phyloP scores from a whole-genome alignment of 2,329 filamentous ascomycete species.

The Fragosphaeria purpurea region DNA sequence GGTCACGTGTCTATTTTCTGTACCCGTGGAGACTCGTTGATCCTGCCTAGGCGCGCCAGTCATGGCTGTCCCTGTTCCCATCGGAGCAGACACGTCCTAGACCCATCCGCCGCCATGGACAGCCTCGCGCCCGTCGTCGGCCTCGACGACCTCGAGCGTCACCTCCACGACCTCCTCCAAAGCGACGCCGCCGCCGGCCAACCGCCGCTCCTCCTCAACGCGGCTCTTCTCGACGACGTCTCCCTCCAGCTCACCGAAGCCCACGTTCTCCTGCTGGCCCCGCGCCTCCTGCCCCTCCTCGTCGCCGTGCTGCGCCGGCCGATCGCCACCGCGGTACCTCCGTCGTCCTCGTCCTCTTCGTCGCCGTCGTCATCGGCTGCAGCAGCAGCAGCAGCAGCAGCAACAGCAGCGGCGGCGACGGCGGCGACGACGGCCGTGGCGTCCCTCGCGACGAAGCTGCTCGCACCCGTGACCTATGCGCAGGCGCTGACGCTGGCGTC shows the following conservation, averaged over 20 bases:
- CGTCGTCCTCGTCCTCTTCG: no score
- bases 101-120: no score
- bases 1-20: no score
- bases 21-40: no score
- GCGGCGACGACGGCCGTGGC: constrained; percentile 25
- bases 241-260: constrained; percentile 49
- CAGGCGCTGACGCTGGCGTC: constrained; percentile 42
- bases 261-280: constrained; percentile 43
- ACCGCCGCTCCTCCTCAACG: constrained; percentile 29
- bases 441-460: constrained; percentile 44
- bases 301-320: constrained; percentile 42
- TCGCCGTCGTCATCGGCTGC: no score
- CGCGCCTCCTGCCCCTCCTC: constrained; percentile 42
- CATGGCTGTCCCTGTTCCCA: no score
- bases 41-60: no score
- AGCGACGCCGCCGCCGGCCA: constrained; percentile 18
- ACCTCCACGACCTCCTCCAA: constrained; percentile 39
- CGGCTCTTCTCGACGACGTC: constrained; percentile 47
- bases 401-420: background rate
- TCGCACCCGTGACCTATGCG: constrained; percentile 42
- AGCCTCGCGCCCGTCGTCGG: constrained; percentile 36
- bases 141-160: constrained; percentile 42
- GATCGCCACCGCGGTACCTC: no score
- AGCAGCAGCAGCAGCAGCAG: no score
- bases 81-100: no score